Evolutionary conservation across 192 early-diverging fungal genomes (phyloP).

Genomic region (Gorgonomyces haynaldii): DNA sequence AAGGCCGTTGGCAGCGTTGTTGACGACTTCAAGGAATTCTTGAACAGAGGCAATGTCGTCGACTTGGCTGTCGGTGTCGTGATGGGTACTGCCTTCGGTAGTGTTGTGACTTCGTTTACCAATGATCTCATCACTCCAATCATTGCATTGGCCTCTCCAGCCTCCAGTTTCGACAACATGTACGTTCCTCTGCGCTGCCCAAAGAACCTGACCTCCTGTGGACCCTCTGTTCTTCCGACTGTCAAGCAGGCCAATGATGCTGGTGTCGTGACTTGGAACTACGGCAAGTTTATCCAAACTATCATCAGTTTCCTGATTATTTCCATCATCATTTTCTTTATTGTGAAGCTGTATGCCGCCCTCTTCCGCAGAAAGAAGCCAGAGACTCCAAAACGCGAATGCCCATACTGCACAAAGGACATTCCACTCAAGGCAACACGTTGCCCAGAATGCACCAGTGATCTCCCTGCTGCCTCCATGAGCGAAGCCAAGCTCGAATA

Average conservation of each 20-base stretch:
- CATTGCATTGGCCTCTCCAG: constrained; percentile 40
- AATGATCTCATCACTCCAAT: constrained; percentile 52
- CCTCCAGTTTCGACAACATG: constrained; percentile 21
- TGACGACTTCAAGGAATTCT: constrained; percentile 44
- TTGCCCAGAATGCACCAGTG: constrained; percentile 29
- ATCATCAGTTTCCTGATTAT: constrained; percentile 58
- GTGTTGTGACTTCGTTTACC: constrained; percentile 27
- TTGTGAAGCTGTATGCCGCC: constrained; percentile 42
- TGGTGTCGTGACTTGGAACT: constrained; percentile 39
- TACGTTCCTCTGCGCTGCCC: constrained; percentile 20
- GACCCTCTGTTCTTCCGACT: constrained; percentile 2
- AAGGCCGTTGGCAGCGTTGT: constrained; percentile 35
- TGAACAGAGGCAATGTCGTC: constrained; percentile 47
- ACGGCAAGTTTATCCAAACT: constrained; percentile 50
- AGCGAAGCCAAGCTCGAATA: too few relatives aligned
- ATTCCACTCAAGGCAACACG: constrained; percentile 28
- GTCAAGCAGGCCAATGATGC: constrained; percentile 25
- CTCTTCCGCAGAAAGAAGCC: constrained; percentile 15
- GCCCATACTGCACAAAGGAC: constrained; percentile 23
- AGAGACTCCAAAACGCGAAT: constrained; percentile 11
- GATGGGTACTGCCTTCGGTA: constrained; percentile 53
- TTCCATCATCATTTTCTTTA: constrained; percentile 40
- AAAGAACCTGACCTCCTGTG: background rate
- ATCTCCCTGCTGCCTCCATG: too few relatives aligned
- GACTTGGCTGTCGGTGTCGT: constrained; percentile 58